A percentile compares a stretch with the other conserved stretches of the same genome.
Evolutionary conservation across 148 eudicot genomes (phyloP).

Genomic region (Rhododendron mucronatum): DNA sequence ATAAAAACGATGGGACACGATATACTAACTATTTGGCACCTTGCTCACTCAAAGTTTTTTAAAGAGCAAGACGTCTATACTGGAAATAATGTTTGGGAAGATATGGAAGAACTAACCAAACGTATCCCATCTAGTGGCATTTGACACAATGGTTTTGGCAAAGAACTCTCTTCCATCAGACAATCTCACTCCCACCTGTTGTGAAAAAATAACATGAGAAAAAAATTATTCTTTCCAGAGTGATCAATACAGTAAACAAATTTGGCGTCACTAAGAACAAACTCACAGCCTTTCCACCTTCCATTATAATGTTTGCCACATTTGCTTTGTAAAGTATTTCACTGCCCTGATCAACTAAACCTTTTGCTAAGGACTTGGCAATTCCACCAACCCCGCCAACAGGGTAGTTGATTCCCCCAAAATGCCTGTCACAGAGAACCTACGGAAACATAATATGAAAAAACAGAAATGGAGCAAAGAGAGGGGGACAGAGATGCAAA

Average conservation of each 20-base stretch:
- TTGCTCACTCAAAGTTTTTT: neutral
- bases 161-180: constrained; percentile 79
- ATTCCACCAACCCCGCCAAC: constrained; percentile 97
- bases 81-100: neutral
- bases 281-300: constrained; percentile 88
- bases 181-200: constrained; percentile 78
- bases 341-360: constrained; percentile 80
- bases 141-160: constrained; percentile 83
- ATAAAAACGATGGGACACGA: neutral
- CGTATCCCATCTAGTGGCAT: constrained; percentile 99
- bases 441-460: constrained; percentile 26
- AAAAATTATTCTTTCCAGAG: neutral
- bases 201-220: constrained; percentile 10
- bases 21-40: neutral
- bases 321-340: constrained; percentile 89
- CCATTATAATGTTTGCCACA: constrained; percentile 65
- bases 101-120: constrained; percentile 58
- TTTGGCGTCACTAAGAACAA: neutral
- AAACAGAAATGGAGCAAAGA: constrained; percentile 11
- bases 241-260: neutral
- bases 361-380: constrained; percentile 80
- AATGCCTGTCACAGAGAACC: constrained; percentile 99
- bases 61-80: neutral
- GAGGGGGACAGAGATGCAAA: neutral
- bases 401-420: constrained; percentile 97